Percentiles rank a stretch among this genome's conserved stretches.
These are phyloP conservation scores for Rhynchospora breviuscula DNA, from an alignment of 176 grass and related monocot genomes.

Conservation along the genomic window DNA sequence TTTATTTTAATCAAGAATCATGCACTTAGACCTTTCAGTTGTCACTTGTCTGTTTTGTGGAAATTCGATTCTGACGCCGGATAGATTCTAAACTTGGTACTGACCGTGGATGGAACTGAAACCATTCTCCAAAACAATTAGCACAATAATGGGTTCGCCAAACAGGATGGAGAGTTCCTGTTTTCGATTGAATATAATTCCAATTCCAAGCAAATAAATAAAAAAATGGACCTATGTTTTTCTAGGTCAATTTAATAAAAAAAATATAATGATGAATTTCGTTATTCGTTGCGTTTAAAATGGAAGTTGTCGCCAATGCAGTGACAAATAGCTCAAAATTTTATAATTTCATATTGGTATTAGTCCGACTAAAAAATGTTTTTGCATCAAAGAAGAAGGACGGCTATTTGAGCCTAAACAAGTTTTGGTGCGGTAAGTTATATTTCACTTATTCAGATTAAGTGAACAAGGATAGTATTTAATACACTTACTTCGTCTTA, in stretches of 20 bases:
- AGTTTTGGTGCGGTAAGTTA: no score
- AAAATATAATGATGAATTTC: neutral
- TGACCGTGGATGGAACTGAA: neutral
- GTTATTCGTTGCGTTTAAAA: neutral
- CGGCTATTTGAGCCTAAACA: no score
- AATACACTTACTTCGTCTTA: no score
- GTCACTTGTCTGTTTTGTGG: neutral
- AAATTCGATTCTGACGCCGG: neutral
- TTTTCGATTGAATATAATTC: neutral
- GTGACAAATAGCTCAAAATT: neutral
- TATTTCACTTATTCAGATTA: no score
- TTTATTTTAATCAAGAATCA: neutral
- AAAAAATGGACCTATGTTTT: conserved; percentile 7
- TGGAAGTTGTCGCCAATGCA: neutral
- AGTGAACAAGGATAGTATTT: no score
- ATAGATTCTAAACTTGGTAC: neutral
- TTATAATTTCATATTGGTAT: neutral
- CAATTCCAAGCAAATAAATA: neutral
- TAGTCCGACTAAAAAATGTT: neutral
- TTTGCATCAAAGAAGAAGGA: neutral
- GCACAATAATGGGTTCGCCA: neutral
- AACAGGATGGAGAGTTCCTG: neutral
- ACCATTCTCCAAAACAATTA: neutral
- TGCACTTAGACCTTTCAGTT: neutral
- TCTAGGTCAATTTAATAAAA: neutral